These are phyloP conservation scores for Alternaria brassicae DNA, from an alignment of 2,329 filamentous ascomycete genomes.

Conservation along the genomic window DNA sequence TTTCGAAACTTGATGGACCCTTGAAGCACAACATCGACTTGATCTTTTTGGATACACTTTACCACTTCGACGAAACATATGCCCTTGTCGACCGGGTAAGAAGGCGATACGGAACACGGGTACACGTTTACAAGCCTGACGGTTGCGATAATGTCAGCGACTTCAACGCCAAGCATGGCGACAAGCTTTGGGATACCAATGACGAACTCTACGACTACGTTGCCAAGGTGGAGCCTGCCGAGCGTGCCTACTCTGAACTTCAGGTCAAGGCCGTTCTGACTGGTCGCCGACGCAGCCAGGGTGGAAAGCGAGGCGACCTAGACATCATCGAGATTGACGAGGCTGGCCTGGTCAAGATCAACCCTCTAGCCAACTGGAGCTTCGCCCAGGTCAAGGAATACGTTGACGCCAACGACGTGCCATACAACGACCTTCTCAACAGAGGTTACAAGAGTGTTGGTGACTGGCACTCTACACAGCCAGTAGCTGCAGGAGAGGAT, in stretches of 20 bases:
- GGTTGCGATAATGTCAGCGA: constrained; percentile 74
- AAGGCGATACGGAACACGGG: constrained; percentile 75
- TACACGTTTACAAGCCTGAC: constrained; percentile 90
- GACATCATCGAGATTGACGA: constrained; percentile 94
- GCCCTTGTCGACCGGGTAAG: constrained; percentile 70
- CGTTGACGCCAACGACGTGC: constrained; percentile 83
- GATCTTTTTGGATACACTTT: constrained; percentile 63
- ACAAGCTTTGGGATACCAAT: constrained; percentile 82
- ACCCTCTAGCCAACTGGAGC: constrained; percentile 92
- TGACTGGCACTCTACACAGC: constrained; percentile 96
- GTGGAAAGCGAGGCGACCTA: constrained; percentile 87
- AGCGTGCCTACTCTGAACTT: constrained; percentile 87
- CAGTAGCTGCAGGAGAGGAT: constrained; percentile 89
- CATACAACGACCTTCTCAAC: constrained; percentile 91
- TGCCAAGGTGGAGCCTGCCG: constrained; percentile 95
- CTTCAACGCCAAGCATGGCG: constrained; percentile 83
- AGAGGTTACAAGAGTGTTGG: constrained; percentile 97
- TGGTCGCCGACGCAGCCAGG: constrained; percentile 88
- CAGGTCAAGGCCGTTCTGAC: constrained; percentile 91
- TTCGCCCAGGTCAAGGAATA: constrained; percentile 91
- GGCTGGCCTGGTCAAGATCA: constrained; percentile 92
- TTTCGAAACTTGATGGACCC: constrained; percentile 73
- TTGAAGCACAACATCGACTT: constrained; percentile 62
- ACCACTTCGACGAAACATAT: constrained; percentile 61
- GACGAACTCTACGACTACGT: constrained; percentile 94